Percentiles rank a stretch among this genome's conserved stretches.
phyloP scores from a whole-genome alignment of 805 yeast species.

The Candida silvicultrix region DNA sequence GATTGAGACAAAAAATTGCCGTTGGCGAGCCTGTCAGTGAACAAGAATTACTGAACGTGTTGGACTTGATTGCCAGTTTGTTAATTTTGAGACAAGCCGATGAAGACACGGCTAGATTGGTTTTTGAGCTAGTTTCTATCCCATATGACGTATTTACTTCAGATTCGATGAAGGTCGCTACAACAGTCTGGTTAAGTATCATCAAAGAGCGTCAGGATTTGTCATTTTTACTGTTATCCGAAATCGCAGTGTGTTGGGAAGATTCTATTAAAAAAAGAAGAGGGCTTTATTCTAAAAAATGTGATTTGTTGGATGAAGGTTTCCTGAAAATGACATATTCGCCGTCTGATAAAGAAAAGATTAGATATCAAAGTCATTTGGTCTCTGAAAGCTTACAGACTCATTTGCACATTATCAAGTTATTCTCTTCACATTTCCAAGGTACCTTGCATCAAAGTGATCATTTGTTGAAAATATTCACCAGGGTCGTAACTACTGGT shows the following conservation, averaged over 20 bases:
- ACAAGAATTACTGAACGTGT: slow-evolving; percentile 31
- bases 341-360: slow-evolving; percentile 65
- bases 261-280: slow-evolving; percentile 45
- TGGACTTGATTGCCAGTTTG: slow-evolving; percentile 39
- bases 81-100: slow-evolving; percentile 30
- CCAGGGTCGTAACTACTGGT: slow-evolving; percentile 52
- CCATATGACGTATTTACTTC: slow-evolving; percentile 69
- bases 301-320: slow-evolving; percentile 55
- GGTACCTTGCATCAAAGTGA: slow-evolving; percentile 69
- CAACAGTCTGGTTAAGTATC: slow-evolving; percentile 75
- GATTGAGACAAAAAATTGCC: slow-evolving; percentile 13
- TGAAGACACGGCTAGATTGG: slow-evolving; percentile 31
- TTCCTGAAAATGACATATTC: slow-evolving; percentile 79
- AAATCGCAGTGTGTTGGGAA: slow-evolving; percentile 67
- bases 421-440: slow-evolving; percentile 73
- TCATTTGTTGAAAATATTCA: slow-evolving; percentile 63
- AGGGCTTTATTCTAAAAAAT: slow-evolving; percentile 58
- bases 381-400: slow-evolving; percentile 52
- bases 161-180: slow-evolving; percentile 53
- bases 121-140: slow-evolving; percentile 46
- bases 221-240: slow-evolving; percentile 57
- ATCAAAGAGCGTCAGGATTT: slow-evolving; percentile 59
- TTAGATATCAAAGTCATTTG: slow-evolving; percentile 43
- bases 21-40: slow-evolving; percentile 17
- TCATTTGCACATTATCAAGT: slow-evolving; percentile 60